phyloP scores from a whole-genome alignment of 2,329 filamentous ascomycete species.

The Plenodomus tracheiphilus region DNA sequence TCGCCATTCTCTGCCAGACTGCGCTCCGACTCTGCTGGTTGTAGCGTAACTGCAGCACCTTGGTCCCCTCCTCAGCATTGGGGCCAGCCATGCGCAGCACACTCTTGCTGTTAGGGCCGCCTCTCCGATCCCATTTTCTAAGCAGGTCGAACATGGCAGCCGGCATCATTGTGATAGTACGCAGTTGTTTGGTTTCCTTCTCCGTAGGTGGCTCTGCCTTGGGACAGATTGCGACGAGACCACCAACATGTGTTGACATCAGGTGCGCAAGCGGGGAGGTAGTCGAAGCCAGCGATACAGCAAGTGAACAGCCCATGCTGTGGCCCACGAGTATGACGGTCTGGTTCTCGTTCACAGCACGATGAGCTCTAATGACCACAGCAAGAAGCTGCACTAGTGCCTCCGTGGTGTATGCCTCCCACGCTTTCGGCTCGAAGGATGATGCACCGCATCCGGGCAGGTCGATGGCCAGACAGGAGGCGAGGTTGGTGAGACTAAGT shows the following conservation, averaged over 20 bases:
- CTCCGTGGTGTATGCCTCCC: slow-evolving; percentile 78
- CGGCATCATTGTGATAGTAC: slow-evolving; percentile 69
- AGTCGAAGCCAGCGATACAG: slow-evolving; percentile 69
- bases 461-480: slow-evolving; percentile 85
- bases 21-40: slow-evolving; percentile 83
- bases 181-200: slow-evolving; percentile 55
- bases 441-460: slow-evolving; percentile 88
- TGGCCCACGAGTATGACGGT: slow-evolving; percentile 82
- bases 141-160: slow-evolving; percentile 74
- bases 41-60: slow-evolving; percentile 69
- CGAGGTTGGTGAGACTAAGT: slow-evolving; percentile 78
- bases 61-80: slow-evolving; percentile 66
- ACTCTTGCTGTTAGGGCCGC: slow-evolving; percentile 76
- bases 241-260: slow-evolving; percentile 68
- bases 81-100: slow-evolving; percentile 76
- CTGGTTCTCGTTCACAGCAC: slow-evolving; percentile 67
- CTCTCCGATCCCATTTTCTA: slow-evolving; percentile 76
- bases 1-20: slow-evolving; percentile 81
- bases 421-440: slow-evolving; percentile 68
- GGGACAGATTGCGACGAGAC: slow-evolving; percentile 81
- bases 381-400: slow-evolving; percentile 76
- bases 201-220: slow-evolving; percentile 65
- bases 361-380: slow-evolving; percentile 72
- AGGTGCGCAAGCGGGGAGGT: slow-evolving; percentile 56
- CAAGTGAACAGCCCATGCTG: slow-evolving; percentile 84